These are phyloP conservation scores for Curvularia sp. DNA, from an alignment of 2,329 filamentous ascomycete genomes.

Conservation along the genomic window DNA sequence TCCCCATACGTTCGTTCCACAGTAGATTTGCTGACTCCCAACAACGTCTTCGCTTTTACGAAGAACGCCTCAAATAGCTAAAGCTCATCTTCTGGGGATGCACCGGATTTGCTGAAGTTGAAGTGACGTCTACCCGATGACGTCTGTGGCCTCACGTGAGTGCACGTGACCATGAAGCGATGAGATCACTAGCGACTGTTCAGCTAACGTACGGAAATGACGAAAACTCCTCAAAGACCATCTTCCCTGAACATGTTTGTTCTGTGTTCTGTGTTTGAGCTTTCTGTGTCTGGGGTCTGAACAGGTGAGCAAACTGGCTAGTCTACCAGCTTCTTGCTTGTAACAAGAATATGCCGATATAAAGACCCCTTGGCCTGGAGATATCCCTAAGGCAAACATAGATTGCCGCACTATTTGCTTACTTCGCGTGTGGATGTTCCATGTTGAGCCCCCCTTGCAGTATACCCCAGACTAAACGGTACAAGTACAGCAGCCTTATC, in stretches of 20 bases:
- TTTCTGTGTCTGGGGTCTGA: neutral
- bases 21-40: neutral
- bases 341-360: neutral
- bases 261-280: neutral
- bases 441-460: neutral
- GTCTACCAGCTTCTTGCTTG: neutral
- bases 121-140: neutral
- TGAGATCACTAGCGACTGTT: neutral
- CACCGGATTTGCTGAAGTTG: neutral
- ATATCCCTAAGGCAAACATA: neutral
- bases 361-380: neutral
- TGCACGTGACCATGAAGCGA: neutral
- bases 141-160: conserved; percentile 1
- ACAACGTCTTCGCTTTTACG: neutral
- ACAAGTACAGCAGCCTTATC: neutral
- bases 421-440: neutral
- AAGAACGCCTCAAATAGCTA: neutral
- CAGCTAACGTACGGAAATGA: neutral
- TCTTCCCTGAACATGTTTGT: neutral
- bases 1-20: conserved; percentile 4
- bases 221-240: neutral
- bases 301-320: neutral
- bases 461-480: neutral
- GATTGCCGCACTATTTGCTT: neutral
- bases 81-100: neutral